Evolutionary conservation across 176 grass and related monocot species (phyloP).

Genomic region (Rhynchospora breviuscula): DNA sequence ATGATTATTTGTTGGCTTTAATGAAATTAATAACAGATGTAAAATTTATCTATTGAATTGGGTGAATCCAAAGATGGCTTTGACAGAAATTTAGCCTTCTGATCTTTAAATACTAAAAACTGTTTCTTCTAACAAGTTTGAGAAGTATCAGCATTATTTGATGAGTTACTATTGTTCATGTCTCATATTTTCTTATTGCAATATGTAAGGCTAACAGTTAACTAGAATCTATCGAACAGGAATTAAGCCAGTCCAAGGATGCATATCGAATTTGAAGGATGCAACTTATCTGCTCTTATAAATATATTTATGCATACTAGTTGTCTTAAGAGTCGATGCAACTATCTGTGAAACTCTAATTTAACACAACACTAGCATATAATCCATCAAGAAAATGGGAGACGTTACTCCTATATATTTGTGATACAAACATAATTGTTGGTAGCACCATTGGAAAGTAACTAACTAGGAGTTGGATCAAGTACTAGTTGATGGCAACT

Average conservation of each 20-base stretch:
- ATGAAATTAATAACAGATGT: neutral
- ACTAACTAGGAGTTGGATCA: neutral
- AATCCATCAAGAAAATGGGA: neutral
- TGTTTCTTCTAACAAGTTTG: neutral
- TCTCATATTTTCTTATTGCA: neutral
- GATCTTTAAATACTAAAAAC: neutral
- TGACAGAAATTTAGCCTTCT: neutral
- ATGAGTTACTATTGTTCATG: neutral
- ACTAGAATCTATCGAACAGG: neutral
- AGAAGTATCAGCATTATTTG: neutral
- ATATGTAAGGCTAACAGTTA: neutral
- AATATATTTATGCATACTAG: neutral
- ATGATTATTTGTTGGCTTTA: neutral
- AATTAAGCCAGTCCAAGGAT: too few relatives aligned
- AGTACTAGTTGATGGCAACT: constrained; percentile 41
- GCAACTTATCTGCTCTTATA: neutral
- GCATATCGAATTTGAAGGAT: neutral
- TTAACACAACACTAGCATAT: neutral
- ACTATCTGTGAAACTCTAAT: too few relatives aligned
- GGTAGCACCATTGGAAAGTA: neutral
- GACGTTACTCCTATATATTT: neutral
- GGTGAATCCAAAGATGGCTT: neutral
- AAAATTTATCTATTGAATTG: constrained; percentile 1
- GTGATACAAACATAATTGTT: neutral
- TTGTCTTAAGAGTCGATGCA: too few relatives aligned